Evolutionary conservation across 2,329 filamentous ascomycete species (phyloP), one percentile per base, ranked within the genome.

Genomic region (Beauveria rudraprayagi): DNA sequence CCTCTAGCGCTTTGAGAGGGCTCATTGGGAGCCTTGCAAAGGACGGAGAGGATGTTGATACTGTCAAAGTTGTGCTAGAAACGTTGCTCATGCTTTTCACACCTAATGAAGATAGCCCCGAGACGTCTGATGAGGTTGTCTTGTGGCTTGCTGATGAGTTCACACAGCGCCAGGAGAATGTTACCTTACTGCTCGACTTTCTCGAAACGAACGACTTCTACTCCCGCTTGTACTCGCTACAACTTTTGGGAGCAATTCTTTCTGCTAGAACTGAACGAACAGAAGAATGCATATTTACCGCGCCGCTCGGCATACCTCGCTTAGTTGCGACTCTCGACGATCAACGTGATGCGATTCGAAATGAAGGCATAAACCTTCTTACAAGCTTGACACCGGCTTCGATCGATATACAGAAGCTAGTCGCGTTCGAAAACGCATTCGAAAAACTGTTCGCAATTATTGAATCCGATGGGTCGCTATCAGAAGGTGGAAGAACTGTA

Each of bases 91-190:
- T 95, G 87, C 86, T 99, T 46, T 97, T 97, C 73, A 86, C 76
- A 65, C 85, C 85, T 46, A 87, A 87, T 67, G 79, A 83, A 67
- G 78, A 80, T 70, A 95, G 91, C 80, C 83, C 91, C 37, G 93
- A 97, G 81, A 91, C 93, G 59, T 96, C 93, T 16, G 93, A 97
- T 66, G 94, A 99, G 75, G 95, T 99, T 68, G 89, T 89, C 19
- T 79, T 97, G 30, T 99, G 94, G 92, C 81, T 99, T 62, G 94
- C 94, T 59, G 94, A 99, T 75, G 93, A 97, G 74, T 99, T 99
- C 72, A 97, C 94, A 40, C 92, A 96, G 80, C 87, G 91, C 65
- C 92, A 97, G 83, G 93, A 97, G 76, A 97, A 99, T 73, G 93
- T 97, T 64, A 93, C 91, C 2, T 80, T 94, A 17, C 83, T 99